Base-by-base conservation (phyloP, 2,329 filamentous ascomycete species). In the Juglanconis oblonga region DNA sequence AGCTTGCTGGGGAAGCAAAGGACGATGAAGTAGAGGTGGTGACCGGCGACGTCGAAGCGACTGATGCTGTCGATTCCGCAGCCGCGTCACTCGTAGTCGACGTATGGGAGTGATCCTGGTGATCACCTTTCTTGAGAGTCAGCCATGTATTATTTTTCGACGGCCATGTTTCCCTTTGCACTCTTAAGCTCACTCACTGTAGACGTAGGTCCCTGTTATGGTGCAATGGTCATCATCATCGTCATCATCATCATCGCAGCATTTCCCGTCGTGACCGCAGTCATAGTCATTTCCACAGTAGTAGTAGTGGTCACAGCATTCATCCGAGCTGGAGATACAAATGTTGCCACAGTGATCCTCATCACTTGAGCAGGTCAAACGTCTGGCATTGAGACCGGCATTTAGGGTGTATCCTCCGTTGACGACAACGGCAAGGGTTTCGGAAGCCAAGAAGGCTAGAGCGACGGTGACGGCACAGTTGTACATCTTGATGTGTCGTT, bases 331-430 rank as follows among this genome's bases (percentile, higher is more conserved):
- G 4, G 52, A 54, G 10, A 54, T 54, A 29, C 52, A 54, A 14
- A 54, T 54, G 45, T 54, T 40, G 11, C 52, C 52, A 44, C 52
- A 54, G 29, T 54, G 45, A 14, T 54, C 8, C 52, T 54, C 52
- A 14, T 54, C 52, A 5, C 29, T 33, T 29, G 52, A 54, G 38
- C 52, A 54, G 3, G 52, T 44, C 5, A 54, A 31, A 4, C 52
- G 36, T 24, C 45, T 54, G 36, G 45, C 11, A 5, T 14, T 9
- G 11, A 33, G 38, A 7, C 29, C 52, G 6, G 32, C 3, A 14
- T 51, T 51, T 17, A 33, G 13, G 5, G 8, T 36, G 32, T 35
- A 36, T 4, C 32, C 49, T 3, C 32, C 14, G 31, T 4, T 24
- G 4, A 51, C 5, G 33, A n/a, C 49, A n/a, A 36, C 14, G 4